Base-by-base conservation (phyloP, 2,329 filamentous ascomycete genomes). In the Colletotrichum simmondsii region DNA sequence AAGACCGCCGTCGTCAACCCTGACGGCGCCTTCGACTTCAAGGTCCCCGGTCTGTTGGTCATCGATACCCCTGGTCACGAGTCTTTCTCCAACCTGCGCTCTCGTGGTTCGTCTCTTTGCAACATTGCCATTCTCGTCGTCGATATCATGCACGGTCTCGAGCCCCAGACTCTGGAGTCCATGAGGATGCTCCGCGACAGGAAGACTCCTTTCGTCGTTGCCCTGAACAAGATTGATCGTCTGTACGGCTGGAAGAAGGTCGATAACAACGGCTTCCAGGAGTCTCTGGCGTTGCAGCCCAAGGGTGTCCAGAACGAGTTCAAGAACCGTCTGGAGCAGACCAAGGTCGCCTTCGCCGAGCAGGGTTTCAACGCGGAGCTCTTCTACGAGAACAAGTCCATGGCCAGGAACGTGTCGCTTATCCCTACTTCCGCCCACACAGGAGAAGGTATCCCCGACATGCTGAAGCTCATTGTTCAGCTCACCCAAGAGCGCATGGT, bases 61-160 rank as follows among this genome's bases (percentile, higher is more conserved):
- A 99, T 99, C 80, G 97, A 99, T 85, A 99, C 97, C 0, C 97
- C 97, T 79, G 97, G 97, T 87, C 97, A 99, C 95, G 97, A 99
- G 91, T 99, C 97, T 80, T 99, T 99, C 91, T 98, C 96, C 75
- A 99, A 99, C 85, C 86, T 99, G 76, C 94, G 97, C 80, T 98
- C 96, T 77, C 92, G 97, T 86, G 97, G 97, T 85, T 98, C 97
- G 53, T 98, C 95, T 16, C 94, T 99, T 72, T 99, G 97, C 85
- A 99, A 99, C 87, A 99, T 99, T 85, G 97, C 97, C 78, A 99
- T 99, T 81, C 87, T 99, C 77, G 97, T 99, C 54, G 96, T 99
- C 77, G 97, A 99, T 87, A 99, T 99, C 80, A 98, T 99, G 97
- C 97, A 99, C 90, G 97, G 97, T 81, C 90, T 99, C 59, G 97